Percentiles rank a stretch among this genome's conserved stretches.
These are phyloP conservation scores for Backusella morwellensis DNA, from an alignment of 192 early-diverging fungal genomes.

Conservation along the genomic window DNA sequence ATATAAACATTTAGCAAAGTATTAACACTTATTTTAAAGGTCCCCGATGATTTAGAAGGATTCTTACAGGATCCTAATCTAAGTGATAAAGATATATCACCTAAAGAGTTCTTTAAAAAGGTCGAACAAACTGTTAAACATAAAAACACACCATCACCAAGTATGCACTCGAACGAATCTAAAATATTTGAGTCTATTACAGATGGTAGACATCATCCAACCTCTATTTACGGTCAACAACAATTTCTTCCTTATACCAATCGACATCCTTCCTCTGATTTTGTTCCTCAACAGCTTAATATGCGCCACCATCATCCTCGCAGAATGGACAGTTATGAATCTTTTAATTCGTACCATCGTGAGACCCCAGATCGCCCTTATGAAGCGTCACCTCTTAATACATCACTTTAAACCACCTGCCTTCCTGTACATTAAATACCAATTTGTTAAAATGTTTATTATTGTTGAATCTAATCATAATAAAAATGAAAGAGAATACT, in stretches of 20 bases:
- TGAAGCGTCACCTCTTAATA: conserved; percentile 1
- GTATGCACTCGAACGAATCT: conserved; percentile 6
- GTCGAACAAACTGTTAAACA: conserved; percentile 20
- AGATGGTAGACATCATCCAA: conserved; percentile 17
- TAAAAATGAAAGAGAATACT: neutral
- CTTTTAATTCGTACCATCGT: neutral
- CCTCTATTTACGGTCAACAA: conserved; percentile 26
- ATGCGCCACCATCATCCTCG: conserved; percentile 14
- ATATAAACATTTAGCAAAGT: conserved; percentile 1
- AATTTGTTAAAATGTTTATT: neutral
- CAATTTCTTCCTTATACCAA: conserved; percentile 27
- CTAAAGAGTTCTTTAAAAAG: conserved; percentile 30
- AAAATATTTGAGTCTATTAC: conserved; percentile 13
- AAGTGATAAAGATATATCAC: conserved; percentile 16
- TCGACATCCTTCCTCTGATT: conserved; percentile 27
- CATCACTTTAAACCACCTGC: neutral
- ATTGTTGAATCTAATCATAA: neutral
- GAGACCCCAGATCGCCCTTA: neutral
- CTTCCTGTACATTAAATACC: conserved; percentile 1
- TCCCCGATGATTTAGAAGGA: conserved; percentile 27
- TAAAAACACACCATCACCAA: conserved; percentile 15
- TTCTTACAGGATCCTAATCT: conserved; percentile 28
- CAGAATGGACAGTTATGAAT: conserved; percentile 15
- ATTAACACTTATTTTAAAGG: conserved; percentile 5
- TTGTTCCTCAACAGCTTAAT: conserved; percentile 8